Evolutionary conservation across 208 protist genomes (phyloP).

Genomic region (Crithidia fasciculata): DNA sequence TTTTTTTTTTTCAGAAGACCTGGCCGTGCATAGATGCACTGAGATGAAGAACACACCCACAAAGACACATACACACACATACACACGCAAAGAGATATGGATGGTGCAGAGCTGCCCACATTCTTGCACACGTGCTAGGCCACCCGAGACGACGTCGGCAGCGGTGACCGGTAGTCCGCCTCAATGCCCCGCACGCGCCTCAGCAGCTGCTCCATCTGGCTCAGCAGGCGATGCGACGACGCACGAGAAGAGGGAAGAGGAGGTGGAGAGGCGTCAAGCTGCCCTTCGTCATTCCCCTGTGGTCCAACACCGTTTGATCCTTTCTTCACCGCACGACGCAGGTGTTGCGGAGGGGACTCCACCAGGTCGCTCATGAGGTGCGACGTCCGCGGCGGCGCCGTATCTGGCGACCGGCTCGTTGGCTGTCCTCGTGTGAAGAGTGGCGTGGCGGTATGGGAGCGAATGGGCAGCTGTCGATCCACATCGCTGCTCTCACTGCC

Average conservation of each 20-base stretch:
- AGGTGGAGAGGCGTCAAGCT: no score
- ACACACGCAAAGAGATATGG: background rate
- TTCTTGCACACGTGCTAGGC: background rate
- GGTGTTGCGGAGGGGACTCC: conserved; percentile 10
- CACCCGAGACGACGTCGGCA: background rate
- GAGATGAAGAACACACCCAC: background rate
- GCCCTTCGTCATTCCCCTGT: no score
- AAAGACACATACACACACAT: background rate
- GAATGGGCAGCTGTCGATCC: conserved; percentile 2
- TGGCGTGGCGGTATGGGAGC: conserved; percentile 25
- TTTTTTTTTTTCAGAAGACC: no score
- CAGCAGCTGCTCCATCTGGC: conserved; percentile 34
- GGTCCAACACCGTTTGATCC: background rate
- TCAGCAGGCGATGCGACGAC: conserved; percentile 13
- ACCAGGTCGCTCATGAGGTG: conserved; percentile 7
- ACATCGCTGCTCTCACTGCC: background rate
- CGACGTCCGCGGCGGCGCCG: background rate
- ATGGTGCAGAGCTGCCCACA: background rate
- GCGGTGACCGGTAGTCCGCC: conserved; percentile 7
- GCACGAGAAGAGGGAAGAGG: background rate
- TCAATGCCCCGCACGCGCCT: conserved; percentile 25
- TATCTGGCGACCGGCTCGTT: background rate
- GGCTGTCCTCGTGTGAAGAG: background rate
- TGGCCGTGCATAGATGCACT: no score
- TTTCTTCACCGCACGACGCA: background rate